Percentiles rank a stretch among this genome's conserved stretches.
Conservation (phyloP, 202 grass and related monocot genomes). For the Panicum virgatum region DNA sequence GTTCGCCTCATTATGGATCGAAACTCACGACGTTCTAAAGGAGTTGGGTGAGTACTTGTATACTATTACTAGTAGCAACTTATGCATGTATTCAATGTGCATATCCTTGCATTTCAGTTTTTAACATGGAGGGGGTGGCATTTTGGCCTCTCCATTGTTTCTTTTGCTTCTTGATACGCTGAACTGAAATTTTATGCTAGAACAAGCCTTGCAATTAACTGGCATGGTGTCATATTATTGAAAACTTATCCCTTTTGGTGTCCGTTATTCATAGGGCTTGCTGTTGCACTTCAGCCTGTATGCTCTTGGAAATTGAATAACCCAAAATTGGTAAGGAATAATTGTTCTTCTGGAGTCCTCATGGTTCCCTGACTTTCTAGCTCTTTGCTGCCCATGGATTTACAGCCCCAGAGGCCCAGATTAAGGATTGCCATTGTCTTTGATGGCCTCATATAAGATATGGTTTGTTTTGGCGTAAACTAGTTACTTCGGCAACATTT, state of each 20-base stretch:
- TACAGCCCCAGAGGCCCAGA: too few relatives aligned
- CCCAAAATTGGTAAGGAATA: not conserved
- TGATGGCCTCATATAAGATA: not conserved
- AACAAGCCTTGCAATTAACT: not conserved
- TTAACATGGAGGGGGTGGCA: not conserved
- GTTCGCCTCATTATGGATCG: conserved; percentile 98
- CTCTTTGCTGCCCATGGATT: not conserved
- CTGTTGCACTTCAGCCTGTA: not conserved
- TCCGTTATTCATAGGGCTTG: not conserved
- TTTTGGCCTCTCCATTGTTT: not conserved
- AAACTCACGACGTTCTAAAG: conserved; percentile 97
- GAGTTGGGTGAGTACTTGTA: conserved; percentile 75
- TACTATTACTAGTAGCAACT: not conserved
- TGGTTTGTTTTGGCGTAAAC: not conserved
- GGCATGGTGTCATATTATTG: not conserved
- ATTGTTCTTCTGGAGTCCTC: not conserved
- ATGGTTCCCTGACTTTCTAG: not conserved
- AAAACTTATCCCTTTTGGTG: not conserved
- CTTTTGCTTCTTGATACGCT: conserved; percentile 10
- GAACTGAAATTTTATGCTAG: not conserved
- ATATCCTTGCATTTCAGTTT: not conserved
- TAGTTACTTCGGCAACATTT: not conserved
- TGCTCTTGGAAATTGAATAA: not conserved
- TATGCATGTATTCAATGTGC: not conserved
- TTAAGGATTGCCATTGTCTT: not conserved